These are phyloP conservation scores for Penicillium sp. DNA, from an alignment of 2,329 filamentous ascomycete species.

Conservation along the genomic window DNA sequence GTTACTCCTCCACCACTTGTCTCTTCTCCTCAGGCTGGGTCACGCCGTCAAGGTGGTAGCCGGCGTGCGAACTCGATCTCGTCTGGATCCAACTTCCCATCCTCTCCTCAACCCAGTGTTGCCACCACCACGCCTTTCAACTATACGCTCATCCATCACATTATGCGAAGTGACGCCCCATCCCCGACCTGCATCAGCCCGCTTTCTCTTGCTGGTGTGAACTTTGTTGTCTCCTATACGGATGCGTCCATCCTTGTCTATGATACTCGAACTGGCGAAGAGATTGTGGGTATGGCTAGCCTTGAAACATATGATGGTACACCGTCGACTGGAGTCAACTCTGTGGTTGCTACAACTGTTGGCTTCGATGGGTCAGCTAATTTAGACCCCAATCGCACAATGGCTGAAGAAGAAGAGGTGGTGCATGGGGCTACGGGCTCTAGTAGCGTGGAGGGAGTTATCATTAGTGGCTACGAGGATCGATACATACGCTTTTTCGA, in stretches of 20 bases:
- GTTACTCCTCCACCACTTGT: slow-evolving; percentile 88
- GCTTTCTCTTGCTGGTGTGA: slow-evolving; percentile 78
- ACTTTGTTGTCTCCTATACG: slow-evolving; percentile 90
- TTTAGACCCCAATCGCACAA: slow-evolving; percentile 64
- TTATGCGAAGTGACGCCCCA: slow-evolving; percentile 69
- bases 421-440: slow-evolving; percentile 82
- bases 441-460: slow-evolving; percentile 83
- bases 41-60: slow-evolving; percentile 73
- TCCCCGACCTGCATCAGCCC: slow-evolving; percentile 93
- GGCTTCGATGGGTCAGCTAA: slow-evolving; percentile 71
- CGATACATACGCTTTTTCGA: slow-evolving; percentile 96
- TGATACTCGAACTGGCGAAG: slow-evolving; percentile 88
- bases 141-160: slow-evolving; percentile 85
- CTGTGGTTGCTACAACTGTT: slow-evolving; percentile 83
- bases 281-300: slow-evolving; percentile 90
- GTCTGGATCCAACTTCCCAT: slow-evolving; percentile 89
- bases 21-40: slow-evolving; percentile 76
- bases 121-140: slow-evolving; percentile 86
- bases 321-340: slow-evolving; percentile 80
- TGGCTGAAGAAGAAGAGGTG: slow-evolving; percentile 72
- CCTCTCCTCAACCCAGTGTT: slow-evolving; percentile 83
- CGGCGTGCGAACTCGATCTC: slow-evolving; percentile 91
- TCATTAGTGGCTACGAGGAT: slow-evolving; percentile 97
- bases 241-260: slow-evolving; percentile 91
- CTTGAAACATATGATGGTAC: slow-evolving; percentile 92